These are phyloP conservation scores for Lipomyces sp. DNA, from an alignment of 805 yeast genomes.

Conservation along the genomic window DNA sequence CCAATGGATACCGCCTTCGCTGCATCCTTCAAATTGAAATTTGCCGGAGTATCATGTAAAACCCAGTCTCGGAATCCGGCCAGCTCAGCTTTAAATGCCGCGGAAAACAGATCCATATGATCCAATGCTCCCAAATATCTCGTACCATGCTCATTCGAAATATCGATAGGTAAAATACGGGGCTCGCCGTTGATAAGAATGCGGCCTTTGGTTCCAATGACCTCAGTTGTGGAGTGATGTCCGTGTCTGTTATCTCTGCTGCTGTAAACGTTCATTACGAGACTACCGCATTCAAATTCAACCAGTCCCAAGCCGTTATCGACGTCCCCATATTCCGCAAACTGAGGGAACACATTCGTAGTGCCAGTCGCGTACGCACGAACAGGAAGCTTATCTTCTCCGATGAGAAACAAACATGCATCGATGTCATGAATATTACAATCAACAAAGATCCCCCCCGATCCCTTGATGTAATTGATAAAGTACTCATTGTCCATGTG, in stretches of 20 bases:
- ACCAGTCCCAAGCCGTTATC: conserved; percentile 39
- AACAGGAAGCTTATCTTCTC: conserved; percentile 30
- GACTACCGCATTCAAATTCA: conserved; percentile 32
- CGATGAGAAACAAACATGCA: conserved; percentile 31
- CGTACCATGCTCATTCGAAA: conserved; percentile 32
- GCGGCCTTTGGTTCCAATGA: conserved; percentile 40
- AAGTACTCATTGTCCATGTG: conserved; percentile 26
- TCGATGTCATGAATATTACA: conserved; percentile 40
- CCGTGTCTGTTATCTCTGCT: conserved; percentile 38
- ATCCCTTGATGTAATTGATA: conserved; percentile 34
- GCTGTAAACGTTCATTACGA: conserved; percentile 32
- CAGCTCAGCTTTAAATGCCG: conserved; percentile 29
- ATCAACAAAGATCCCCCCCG: conserved; percentile 42
- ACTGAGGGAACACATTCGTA: conserved; percentile 34
- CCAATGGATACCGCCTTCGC: conserved; percentile 38
- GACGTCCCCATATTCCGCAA: conserved; percentile 38
- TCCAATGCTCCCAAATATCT: conserved; percentile 21
- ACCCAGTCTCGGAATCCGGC: conserved; percentile 43
- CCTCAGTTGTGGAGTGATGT: conserved; percentile 38
- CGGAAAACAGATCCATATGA: conserved; percentile 29
- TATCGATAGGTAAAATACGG: conserved; percentile 20
- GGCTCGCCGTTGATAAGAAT: conserved; percentile 36
- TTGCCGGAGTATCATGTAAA: conserved; percentile 15
- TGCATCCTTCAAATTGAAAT: conserved; percentile 36
- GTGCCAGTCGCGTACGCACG: conserved; percentile 37